Percentiles rank a stretch among this genome's conserved stretches.
Evolutionary conservation across 1,284 basidiomycete genomes (phyloP).

Genomic region (Ustilago xerochloae): DNA sequence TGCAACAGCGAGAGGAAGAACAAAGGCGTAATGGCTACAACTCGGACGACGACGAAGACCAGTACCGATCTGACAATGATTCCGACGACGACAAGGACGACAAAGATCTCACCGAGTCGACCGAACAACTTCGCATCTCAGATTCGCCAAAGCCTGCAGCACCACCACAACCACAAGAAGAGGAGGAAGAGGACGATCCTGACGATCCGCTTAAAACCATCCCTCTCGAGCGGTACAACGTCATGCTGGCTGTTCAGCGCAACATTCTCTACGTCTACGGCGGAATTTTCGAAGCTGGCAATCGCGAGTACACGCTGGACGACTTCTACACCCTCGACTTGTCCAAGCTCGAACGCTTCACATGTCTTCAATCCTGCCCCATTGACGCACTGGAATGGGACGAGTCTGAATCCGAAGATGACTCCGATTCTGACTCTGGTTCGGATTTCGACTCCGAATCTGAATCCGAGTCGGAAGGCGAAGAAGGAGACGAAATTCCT

Average conservation of each 20-base stretch:
- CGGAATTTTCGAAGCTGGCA: conserved; percentile 64
- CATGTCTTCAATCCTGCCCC: conserved; percentile 63
- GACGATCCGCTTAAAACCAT: conserved; percentile 79
- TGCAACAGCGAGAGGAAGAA: conserved; percentile 23
- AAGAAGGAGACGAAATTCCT: conserved; percentile 53
- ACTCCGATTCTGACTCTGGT: conserved; percentile 27
- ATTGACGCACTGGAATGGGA: conserved; percentile 67
- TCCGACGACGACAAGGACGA: conserved; percentile 37
- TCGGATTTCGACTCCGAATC: conserved; percentile 41
- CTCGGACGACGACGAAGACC: conserved; percentile 33
- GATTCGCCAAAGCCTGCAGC: conserved; percentile 16
- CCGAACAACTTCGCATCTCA: conserved; percentile 24
- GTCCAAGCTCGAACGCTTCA: conserved; percentile 63
- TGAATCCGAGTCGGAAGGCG: conserved; percentile 41
- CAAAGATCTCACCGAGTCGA: conserved; percentile 30
- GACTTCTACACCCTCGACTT: conserved; percentile 67
- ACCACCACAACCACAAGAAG: conserved; percentile 53
- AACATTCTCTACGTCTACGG: conserved; percentile 74
- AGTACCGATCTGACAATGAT: conserved; percentile 19
- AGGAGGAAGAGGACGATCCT: conserved; percentile 70
- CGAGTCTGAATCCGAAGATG: conserved; percentile 59
- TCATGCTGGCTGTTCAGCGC: conserved; percentile 86
- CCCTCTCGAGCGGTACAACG: conserved; percentile 86
- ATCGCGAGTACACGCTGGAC: conserved; percentile 67
- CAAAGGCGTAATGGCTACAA: conserved; percentile 37